Base-by-base conservation (phyloP, 2,329 filamentous ascomycete genomes). In the Sphaerostilbella broomeana region DNA sequence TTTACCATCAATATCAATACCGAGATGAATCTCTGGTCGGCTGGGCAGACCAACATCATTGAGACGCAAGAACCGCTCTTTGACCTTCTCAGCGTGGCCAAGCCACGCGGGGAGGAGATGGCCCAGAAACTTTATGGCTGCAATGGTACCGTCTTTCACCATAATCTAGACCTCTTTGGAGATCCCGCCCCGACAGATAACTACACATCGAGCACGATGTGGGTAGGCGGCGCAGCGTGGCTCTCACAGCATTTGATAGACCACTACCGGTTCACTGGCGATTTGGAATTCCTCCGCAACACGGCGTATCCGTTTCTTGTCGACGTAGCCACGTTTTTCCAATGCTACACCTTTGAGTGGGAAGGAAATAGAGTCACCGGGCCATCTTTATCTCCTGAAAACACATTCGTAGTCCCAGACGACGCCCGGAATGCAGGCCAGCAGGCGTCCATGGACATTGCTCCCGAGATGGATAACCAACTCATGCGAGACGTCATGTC, bases 1-100 rank as follows among this genome's bases (percentile, higher is more conserved):
- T 68, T 61, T 42, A 70, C 67, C 2, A 64, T 69, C 40, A 68
- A 70, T 43, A 68, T 70, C 52, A 72, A 70, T 34, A 55, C 59
- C 0, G 59, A 71, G 48, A 72, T 71, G 68, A 70, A 70, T 49
- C 70, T 71, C 47, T 70, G 66, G 67, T 47, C 47, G 0, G 50
- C 53, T 2, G 48, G 51, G 13, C 42, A 48, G n/a, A 57, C 57
- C 3, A 59, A 57, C 26, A 42, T 59, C 4, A 35, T 50, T 4
- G 62, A 67, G 40, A 61, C 56, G 5, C 57, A 67, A 27, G 38
- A 52, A n/a, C 63, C 67, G 0, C 42, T 70, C 0, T 46, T 46
- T 13, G 43, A 46, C n/a, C 43, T 46, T 9, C 19, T 46, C 10
- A 33, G 29, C 9, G 27, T 68, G 63, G 35, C 65, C 31, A 55